A percentile compares a stretch with the other conserved stretches of the same genome.
Evolutionary conservation across 345 rosid species (phyloP).

Genomic region (Arabidopsis thaliana): DNA sequence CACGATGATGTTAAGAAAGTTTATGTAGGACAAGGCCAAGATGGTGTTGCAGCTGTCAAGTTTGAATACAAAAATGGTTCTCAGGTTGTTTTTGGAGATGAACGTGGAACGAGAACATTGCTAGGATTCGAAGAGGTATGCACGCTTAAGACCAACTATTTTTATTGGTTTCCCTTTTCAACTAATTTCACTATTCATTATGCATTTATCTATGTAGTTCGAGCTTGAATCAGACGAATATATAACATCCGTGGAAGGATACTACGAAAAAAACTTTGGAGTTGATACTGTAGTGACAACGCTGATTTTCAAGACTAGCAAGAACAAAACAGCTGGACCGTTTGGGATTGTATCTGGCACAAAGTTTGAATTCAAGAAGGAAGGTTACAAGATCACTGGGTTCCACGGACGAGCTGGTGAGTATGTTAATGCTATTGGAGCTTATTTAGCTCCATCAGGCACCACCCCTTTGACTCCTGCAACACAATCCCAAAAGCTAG

Average conservation of each 20-base stretch:
- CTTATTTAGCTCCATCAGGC: constrained; percentile 43
- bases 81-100: constrained; percentile 18
- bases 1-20: constrained; percentile 39
- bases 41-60: constrained; percentile 37
- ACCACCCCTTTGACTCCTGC: constrained; percentile 32
- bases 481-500: constrained; percentile 20
- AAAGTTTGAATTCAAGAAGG: constrained; percentile 19
- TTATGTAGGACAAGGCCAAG: constrained; percentile 30
- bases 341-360: constrained; percentile 34
- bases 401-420: constrained; percentile 44
- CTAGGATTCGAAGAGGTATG: constrained; percentile 35
- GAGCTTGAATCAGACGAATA: constrained; percentile 42
- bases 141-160: background rate
- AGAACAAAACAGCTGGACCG: constrained; percentile 25
- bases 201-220: constrained; percentile 18
- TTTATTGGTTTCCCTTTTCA: background rate
- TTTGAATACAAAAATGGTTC: constrained; percentile 38
- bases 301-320: constrained; percentile 36
- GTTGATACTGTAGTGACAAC: constrained; percentile 14
- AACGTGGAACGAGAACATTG: constrained; percentile 27
- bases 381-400: constrained; percentile 40
- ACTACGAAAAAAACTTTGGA: constrained; percentile 34
- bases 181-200: constrained; percentile 1
- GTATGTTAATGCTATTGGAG: constrained; percentile 37
- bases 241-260: constrained; percentile 39